Base-by-base conservation (phyloP, 352 stramenopile genomes). In the Thraustochytrium aureum region DNA sequence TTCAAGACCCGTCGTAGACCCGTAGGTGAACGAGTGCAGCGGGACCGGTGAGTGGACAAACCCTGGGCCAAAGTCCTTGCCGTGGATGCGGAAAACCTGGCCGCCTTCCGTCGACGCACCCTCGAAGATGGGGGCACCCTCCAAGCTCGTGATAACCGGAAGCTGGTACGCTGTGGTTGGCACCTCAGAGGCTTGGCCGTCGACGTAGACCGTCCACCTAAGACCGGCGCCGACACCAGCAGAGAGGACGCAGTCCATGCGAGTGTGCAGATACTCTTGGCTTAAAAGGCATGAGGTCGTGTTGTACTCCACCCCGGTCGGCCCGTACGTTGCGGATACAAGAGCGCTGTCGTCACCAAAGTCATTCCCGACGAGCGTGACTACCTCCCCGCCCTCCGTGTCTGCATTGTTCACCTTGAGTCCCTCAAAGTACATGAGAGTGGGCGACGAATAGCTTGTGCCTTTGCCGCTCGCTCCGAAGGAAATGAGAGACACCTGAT, bases 171-270 rank as follows among this genome's bases (percentile, higher is more conserved):
- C 26, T 14, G 75, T 82, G 0, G 75, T 81, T 2, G 75, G 75
- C 10, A 75, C 75, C 37, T 61, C 32, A 35, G 60, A 81, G 2
- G 30, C 52, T 32, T 81, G 75, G 41, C 41, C 65, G 56, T 83
- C 75, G 1, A 83, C 69, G 74, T n/a, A 32, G 12, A 83, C 64
- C 0, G 75, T 83, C 75, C 75, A 83, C 52, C 59, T 81, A 22
- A 83, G 60, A 14, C 45, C 54, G 5, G 81, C 41, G 12, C 75
- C 75, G 32, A 75, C 30, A 20, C 75, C 75, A 35, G 59, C 62
- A 14, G 61, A 39, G 14, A 75, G 61, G 22, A 32, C 32, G 56
- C 75, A 83, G 1, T 32, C 6, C 12, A 83, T 83, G 20, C 47
- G 43, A 10, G 22, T 83, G 45, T 83, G 75, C 30, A 72, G 22